Percentiles rank a stretch among this genome's conserved stretches.
phyloP scores from a whole-genome alignment of 208 protist species.

The Acanthamoeba culbertsoni region DNA sequence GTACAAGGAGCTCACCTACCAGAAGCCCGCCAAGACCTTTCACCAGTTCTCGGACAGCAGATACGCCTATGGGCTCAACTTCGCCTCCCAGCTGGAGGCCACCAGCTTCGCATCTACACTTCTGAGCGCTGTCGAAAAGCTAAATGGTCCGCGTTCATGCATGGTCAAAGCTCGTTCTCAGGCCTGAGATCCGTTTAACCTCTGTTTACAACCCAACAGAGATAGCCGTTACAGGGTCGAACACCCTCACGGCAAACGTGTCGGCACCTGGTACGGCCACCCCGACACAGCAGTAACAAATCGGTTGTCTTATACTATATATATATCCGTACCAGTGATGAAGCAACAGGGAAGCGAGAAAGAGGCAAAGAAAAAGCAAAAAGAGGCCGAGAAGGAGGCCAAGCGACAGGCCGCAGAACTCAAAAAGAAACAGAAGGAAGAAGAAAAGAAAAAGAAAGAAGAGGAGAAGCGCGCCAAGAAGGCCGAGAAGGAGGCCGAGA shows the following conservation, averaged over 20 bases:
- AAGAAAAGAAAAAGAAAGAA: not conserved
- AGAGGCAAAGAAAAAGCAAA: not conserved
- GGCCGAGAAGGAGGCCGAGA: not conserved
- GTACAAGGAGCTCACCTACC: slow-evolving; percentile 45
- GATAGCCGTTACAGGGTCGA: not conserved
- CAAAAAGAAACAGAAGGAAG: not conserved
- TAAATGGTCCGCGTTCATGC: too few species aligned
- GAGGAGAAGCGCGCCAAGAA: not conserved
- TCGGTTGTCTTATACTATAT: not conserved
- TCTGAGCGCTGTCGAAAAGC: not conserved
- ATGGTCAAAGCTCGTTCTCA: too few species aligned
- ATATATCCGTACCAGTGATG: not conserved
- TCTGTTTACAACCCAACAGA: too few species aligned
- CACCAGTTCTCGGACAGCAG: slow-evolving; percentile 33
- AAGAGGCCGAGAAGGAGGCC: slow-evolving; percentile 4
- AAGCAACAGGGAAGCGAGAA: not conserved
- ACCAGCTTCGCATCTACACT: not conserved
- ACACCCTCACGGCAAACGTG: not conserved
- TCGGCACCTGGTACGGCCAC: not conserved
- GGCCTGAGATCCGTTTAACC: too few species aligned
- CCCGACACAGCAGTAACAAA: not conserved
- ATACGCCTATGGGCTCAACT: slow-evolving; percentile 42
- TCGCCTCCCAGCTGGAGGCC: slow-evolving; percentile 34
- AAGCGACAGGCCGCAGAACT: not conserved
- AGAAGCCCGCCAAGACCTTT: slow-evolving; percentile 42